Percentiles rank a stretch among this genome's conserved stretches.
Conservation (phyloP, 495 filamentous ascomycete genomes). For the Annulohypoxylon maeteangense region DNA sequence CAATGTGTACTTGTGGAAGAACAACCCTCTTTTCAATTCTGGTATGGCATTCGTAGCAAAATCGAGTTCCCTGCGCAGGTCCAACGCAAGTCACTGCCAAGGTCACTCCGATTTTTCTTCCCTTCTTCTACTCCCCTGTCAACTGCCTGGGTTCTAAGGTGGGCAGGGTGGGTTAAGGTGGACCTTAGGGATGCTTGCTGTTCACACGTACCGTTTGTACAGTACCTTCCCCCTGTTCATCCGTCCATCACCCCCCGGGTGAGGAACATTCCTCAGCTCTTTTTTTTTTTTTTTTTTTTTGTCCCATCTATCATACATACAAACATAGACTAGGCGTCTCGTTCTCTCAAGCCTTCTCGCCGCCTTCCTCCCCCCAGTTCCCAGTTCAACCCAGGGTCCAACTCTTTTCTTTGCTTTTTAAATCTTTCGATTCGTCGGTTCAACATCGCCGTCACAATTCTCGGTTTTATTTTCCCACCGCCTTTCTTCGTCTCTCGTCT, state of each 20-base stretch:
- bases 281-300: slow-evolving; percentile 36
- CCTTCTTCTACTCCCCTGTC: slow-evolving; percentile 27
- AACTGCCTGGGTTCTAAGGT: slow-evolving; percentile 19
- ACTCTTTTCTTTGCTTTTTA: slow-evolving; percentile 33
- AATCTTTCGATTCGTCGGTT: slow-evolving; percentile 31
- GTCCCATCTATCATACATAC: slow-evolving; percentile 5
- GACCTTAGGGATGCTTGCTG: slow-evolving; percentile 29
- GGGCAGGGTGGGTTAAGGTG: slow-evolving; percentile 19
- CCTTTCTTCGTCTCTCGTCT: slow-evolving; percentile 20
- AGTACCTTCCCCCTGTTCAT: slow-evolving; percentile 28
- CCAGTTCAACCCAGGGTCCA: slow-evolving; percentile 14
- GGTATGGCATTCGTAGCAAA: slow-evolving; percentile 39
- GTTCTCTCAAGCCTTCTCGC: slow-evolving; percentile 29
- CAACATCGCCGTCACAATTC: slow-evolving; percentile 39
- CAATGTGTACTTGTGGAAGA: slow-evolving; percentile 28
- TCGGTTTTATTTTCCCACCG: slow-evolving; percentile 34
- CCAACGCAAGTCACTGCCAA: slow-evolving; percentile 35
- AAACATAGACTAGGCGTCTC: slow-evolving; percentile 4
- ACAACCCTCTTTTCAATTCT: slow-evolving; percentile 32
- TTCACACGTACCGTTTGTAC: slow-evolving; percentile 33
- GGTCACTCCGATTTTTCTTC: slow-evolving; percentile 34
- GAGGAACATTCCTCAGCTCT: slow-evolving; percentile 37
- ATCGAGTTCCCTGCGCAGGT: slow-evolving; percentile 26
- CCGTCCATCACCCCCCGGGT: slow-evolving; percentile 34
- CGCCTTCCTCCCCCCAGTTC: slow-evolving; percentile 11